Base-by-base conservation (phyloP, 2,329 filamentous ascomycete genomes). In the Hawksworthiomyces lignivorus region DNA sequence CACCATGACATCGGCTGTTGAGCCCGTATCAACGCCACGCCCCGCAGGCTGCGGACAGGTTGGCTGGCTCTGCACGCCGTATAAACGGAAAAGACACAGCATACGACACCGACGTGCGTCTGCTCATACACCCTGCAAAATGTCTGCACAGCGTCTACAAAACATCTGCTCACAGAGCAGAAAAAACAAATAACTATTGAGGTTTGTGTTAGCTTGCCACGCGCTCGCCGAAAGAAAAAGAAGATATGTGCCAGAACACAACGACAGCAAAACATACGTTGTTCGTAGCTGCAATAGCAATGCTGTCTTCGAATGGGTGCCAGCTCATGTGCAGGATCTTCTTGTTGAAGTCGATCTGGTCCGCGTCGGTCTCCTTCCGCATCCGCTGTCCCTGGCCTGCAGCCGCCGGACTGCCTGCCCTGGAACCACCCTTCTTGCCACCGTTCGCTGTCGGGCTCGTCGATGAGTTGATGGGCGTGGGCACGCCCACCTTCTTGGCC, bases 271-370 rank as follows among this genome's bases (percentile, higher is more conserved):
- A 8, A 73, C 90, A 84, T 69, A 97, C 92, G 68, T 98, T 98
- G 74, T 98, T 98, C 51, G 92, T 98, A 47, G 92, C 92, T 54
- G 92, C 92, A 71, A 98, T 98, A 44, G 92, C 92, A 68, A 98
- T 98, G 69, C 90, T 97, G 69, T 98, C 90, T 68, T 98, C 92
- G 57, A 94, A 96, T 36, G 92, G 92, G 80, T 98, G 92, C 92
- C 92, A 98, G 69, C 90, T 97, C 92, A 98, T 98, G 64, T 98
- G 92, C 60, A 98, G 64, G 56, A 98, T 98, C 78, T 98, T 98
- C 78, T 97, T 98, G 76, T 97, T 97, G 68, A 97, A 98, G 66
- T 98, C 92, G 64, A 97, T 97, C 69, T 97, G 90, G 64, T 98
- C 90, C 45, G 92, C 92, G 64, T 98, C 92, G 5, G 92, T 98